Evolutionary conservation across 2,329 filamentous ascomycete genomes (phyloP).

Genomic region (Ramularia collo-cygni): DNA sequence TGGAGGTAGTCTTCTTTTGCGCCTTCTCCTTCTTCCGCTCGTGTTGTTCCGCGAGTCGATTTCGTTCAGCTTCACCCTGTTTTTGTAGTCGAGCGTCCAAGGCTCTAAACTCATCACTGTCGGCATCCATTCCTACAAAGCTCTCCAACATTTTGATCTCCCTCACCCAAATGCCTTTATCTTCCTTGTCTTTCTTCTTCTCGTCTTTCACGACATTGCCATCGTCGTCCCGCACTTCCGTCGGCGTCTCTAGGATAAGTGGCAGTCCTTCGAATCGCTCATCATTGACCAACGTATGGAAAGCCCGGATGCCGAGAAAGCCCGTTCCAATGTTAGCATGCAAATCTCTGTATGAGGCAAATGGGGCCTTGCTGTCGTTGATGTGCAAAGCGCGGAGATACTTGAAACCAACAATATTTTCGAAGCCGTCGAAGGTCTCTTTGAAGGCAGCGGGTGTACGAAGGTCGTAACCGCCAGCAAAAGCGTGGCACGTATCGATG

Average conservation of each 20-base stretch:
- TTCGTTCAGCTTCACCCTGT: constrained; percentile 63
- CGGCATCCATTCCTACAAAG: constrained; percentile 74
- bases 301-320: constrained; percentile 82
- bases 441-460: constrained; percentile 67
- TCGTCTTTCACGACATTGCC: constrained; percentile 46
- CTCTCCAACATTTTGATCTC: constrained; percentile 94
- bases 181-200: constrained; percentile 54
- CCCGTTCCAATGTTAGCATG: constrained; percentile 97
- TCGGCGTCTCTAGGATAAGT: constrained; percentile 95
- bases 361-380: constrained; percentile 91
- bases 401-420: constrained; percentile 64
- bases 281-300: constrained; percentile 86
- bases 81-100: constrained; percentile 60
- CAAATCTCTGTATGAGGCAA: constrained; percentile 73
- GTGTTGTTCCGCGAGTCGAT: constrained; percentile 70
- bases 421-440: constrained; percentile 67
- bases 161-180: constrained; percentile 77
- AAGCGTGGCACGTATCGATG: constrained; percentile 93
- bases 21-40: constrained; percentile 64
- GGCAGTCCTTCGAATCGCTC: constrained; percentile 68
- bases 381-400: constrained; percentile 84
- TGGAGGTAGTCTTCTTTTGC: constrained; percentile 34
- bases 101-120: constrained; percentile 62
- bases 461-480: constrained; percentile 89
- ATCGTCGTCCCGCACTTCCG: constrained; percentile 60